Percentiles rank a stretch among this genome's conserved stretches.
Conservation (phyloP, 352 stramenopile species). For the Globisporangium splendens region DNA sequence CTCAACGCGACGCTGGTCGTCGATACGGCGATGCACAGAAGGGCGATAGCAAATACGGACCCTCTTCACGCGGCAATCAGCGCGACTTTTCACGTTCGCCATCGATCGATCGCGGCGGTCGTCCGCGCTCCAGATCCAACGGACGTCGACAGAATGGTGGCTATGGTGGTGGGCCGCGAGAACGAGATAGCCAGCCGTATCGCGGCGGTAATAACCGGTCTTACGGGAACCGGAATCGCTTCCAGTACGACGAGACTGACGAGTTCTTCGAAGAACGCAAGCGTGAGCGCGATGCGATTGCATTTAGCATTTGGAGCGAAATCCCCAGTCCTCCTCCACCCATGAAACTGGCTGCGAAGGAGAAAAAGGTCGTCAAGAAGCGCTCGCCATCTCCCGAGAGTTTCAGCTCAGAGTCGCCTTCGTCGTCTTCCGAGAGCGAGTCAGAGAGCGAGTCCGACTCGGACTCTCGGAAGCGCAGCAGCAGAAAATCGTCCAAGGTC, state of each 20-base stretch:
- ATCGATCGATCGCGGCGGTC: conserved; percentile 18
- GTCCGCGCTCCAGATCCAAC: conserved; percentile 11
- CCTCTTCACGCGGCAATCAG: not conserved
- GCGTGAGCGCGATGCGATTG: conserved; percentile 46
- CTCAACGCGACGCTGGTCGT: conserved; percentile 3
- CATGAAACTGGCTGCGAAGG: conserved; percentile 47
- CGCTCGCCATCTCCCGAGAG: conserved; percentile 34
- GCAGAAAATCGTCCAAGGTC: conserved; percentile 12
- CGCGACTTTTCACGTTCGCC: not conserved
- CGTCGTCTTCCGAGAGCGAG: conserved; percentile 19
- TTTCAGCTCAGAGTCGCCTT: conserved; percentile 27
- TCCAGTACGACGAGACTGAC: conserved; percentile 39
- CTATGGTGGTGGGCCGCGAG: not conserved
- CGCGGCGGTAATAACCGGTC: not conserved
- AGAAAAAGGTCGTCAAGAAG: conserved; percentile 26
- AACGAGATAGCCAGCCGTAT: not conserved
- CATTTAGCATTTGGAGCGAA: conserved; percentile 69
- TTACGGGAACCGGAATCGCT: conserved; percentile 21
- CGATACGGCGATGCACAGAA: conserved; percentile 1
- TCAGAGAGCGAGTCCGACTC: conserved; percentile 31
- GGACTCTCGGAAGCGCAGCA: conserved; percentile 19
- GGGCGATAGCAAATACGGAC: conserved; percentile 14
- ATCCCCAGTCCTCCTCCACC: conserved; percentile 72
- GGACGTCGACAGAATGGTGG: conserved; percentile 7
- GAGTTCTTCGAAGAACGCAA: conserved; percentile 77